Conservation (phyloP, 2,329 filamentous ascomycete species). For the Botrytis paeoniae region DNA sequence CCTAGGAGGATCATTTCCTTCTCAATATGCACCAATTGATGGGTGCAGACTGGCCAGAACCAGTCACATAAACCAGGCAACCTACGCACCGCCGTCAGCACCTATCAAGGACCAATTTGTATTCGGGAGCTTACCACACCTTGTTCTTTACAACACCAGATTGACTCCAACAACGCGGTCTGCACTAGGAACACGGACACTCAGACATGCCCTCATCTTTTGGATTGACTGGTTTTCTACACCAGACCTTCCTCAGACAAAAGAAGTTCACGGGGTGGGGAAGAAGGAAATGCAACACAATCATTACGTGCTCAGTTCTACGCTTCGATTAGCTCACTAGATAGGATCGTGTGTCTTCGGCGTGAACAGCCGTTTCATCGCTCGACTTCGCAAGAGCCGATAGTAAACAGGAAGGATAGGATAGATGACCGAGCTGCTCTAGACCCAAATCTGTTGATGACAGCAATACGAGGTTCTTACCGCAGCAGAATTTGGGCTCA, state of each 20-base stretch:
- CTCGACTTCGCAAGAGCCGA: neutral
- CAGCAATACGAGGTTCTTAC: neutral
- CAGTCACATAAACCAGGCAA: no score
- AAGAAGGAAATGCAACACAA: neutral
- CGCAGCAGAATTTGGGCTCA: neutral
- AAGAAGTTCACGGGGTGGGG: neutral
- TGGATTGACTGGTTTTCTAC: neutral
- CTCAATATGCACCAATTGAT: neutral
- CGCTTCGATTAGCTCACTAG: neutral
- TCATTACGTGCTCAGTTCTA: neutral
- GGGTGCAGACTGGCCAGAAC: neutral
- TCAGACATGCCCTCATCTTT: neutral
- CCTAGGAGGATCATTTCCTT: neutral
- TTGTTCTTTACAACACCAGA: neutral
- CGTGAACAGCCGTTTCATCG: neutral
- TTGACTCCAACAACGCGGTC: neutral
- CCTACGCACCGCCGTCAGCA: neutral
- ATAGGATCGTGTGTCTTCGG: neutral
- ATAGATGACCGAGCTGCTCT: neutral
- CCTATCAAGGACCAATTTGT: neutral
- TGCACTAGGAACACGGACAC: neutral
- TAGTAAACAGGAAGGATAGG: neutral
- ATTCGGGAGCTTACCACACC: neutral
- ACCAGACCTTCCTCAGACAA: neutral
- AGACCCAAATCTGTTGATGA: neutral